Conservation (phyloP, 805 yeast genomes). For the Candida incommunis region DNA sequence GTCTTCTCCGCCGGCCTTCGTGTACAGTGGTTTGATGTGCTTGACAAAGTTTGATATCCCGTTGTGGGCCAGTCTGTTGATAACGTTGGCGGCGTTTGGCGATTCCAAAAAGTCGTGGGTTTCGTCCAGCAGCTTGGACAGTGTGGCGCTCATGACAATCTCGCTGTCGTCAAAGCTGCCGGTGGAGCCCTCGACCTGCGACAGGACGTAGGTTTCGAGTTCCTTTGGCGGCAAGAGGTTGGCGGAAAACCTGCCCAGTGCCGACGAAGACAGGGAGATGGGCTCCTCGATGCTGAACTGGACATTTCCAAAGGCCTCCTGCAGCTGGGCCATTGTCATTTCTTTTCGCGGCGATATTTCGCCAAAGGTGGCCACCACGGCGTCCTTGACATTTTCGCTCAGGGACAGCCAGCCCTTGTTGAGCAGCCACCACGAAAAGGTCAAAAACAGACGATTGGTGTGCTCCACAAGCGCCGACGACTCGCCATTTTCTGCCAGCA, state of each 20-base stretch:
- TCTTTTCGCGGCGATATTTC: conserved; percentile 61
- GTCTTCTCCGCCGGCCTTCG: conserved; percentile 8
- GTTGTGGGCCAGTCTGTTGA: conserved; percentile 26
- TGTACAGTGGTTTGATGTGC: conserved; percentile 15
- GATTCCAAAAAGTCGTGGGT: conserved; percentile 29
- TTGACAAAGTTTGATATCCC: conserved; percentile 36
- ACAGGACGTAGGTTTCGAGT: conserved; percentile 38
- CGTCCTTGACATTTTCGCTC: conserved; percentile 35
- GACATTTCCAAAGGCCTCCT: conserved; percentile 20
- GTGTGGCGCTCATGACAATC: conserved; percentile 10
- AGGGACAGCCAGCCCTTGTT: conserved; percentile 70
- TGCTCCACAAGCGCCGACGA: conserved; percentile 20
- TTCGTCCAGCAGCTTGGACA: conserved; percentile 28
- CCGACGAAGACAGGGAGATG: conserved; percentile 4
- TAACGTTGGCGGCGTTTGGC: conserved; percentile 25
- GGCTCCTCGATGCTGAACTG: conserved; percentile 23
- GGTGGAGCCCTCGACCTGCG: conserved; percentile 26
- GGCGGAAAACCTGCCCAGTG: conserved; percentile 15
- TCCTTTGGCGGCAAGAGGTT: conserved; percentile 37
- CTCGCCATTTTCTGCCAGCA: conserved; percentile 15
- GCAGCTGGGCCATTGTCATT: conserved; percentile 46
- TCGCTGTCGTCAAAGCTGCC: conserved; percentile 10
- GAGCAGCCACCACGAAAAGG: conserved; percentile 87
- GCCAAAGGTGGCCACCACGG: conserved; percentile 48
- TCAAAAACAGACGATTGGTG: conserved; percentile 64